phyloP scores from a whole-genome alignment of 2,329 filamentous ascomycete genomes.

The Alternaria gaisen region DNA sequence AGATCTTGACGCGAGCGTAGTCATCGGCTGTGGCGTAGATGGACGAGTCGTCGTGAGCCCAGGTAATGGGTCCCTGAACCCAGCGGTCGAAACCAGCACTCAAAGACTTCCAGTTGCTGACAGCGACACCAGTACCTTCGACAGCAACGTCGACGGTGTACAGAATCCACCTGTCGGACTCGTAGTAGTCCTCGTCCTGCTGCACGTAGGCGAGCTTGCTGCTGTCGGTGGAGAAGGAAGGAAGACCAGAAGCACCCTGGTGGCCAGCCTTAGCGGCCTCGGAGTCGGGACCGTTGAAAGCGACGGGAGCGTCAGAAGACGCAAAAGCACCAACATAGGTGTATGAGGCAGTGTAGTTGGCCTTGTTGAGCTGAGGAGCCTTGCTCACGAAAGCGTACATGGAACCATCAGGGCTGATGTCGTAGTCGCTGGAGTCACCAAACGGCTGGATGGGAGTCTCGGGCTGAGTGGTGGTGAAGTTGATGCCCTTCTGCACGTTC shows the following conservation, averaged over 20 bases:
- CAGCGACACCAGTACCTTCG: constrained; percentile 28
- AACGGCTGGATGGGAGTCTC: constrained; percentile 79
- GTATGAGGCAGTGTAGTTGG: constrained; percentile 81
- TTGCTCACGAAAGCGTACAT: constrained; percentile 73
- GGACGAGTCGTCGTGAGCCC: constrained; percentile 44
- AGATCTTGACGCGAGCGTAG: constrained; percentile 55
- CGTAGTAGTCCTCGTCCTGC: constrained; percentile 71
- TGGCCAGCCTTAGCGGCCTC: constrained; percentile 50
- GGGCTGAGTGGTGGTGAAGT: constrained; percentile 60
- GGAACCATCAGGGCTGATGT: constrained; percentile 71
- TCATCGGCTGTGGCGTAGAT: constrained; percentile 48
- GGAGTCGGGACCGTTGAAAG: constrained; percentile 46
- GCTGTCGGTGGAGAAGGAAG: constrained; percentile 78
- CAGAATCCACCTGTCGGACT: constrained; percentile 75
- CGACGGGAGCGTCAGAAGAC: constrained; percentile 59
- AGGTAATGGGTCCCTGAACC: constrained; percentile 39
- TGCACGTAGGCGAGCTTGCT: constrained; percentile 80
- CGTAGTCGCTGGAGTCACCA: constrained; percentile 79
- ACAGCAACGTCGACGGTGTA: constrained; percentile 45
- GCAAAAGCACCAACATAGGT: constrained; percentile 76
- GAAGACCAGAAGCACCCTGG: constrained; percentile 72
- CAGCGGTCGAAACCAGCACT: constrained; percentile 44
- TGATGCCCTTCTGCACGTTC: constrained; percentile 70
- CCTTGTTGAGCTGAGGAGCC: constrained; percentile 74
- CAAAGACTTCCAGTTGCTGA: constrained; percentile 44